Conservation (phyloP, 2,329 filamentous ascomycete species). For the Pseudogymnoascus sp. region DNA sequence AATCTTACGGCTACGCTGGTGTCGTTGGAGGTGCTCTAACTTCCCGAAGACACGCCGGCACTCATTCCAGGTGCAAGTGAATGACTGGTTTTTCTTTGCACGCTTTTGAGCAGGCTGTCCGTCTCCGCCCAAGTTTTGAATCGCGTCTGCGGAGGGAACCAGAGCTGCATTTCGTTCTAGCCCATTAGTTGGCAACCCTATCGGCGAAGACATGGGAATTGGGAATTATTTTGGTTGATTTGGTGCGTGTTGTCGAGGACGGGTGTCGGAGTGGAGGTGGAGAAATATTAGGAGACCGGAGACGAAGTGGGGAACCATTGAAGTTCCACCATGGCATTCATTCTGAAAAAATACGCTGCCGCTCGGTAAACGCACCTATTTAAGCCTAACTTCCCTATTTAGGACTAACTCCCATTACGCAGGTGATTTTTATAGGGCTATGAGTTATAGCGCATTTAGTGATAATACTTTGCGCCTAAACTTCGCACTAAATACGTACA, state of each 20-base stretch:
- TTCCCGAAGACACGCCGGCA: constrained; percentile 15
- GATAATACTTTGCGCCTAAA: too few species aligned
- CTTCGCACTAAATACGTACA: too few species aligned
- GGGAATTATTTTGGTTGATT: background rate
- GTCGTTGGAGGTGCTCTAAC: constrained; percentile 16
- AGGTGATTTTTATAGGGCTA: too few species aligned
- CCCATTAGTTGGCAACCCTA: background rate
- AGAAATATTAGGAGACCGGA: background rate
- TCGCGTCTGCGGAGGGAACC: background rate
- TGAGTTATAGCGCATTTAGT: too few species aligned
- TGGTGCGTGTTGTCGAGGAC: background rate
- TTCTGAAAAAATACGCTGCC: background rate
- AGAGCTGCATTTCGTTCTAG: background rate
- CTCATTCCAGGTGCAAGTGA: constrained; percentile 14
- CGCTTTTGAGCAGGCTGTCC: background rate
- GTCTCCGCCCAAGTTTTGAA: background rate
- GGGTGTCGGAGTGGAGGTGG: constrained; percentile 4
- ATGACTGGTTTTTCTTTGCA: constrained; percentile 5
- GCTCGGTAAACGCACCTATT: too few species aligned
- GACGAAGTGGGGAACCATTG: background rate
- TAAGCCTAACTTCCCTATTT: too few species aligned
- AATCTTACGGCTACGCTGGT: constrained; percentile 15
- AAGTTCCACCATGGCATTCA: too few species aligned
- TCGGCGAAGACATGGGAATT: constrained; percentile 3
- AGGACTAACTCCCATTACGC: too few species aligned